Conservation (phyloP, 768 basidiomycete species). For the Leccinellum luteum region DNA sequence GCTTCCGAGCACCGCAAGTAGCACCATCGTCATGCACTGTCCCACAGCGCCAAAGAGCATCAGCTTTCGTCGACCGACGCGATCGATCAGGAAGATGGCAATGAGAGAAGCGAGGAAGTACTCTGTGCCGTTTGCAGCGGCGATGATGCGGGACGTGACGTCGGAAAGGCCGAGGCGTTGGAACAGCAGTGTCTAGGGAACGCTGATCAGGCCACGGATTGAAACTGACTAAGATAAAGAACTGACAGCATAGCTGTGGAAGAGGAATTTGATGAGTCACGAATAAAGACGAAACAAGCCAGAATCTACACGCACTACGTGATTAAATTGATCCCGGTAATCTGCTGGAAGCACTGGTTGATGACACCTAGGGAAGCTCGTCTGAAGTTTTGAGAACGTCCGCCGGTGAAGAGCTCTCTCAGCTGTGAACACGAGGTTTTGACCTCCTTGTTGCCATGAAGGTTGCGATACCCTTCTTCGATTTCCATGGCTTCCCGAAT, state of each 20-base stretch:
- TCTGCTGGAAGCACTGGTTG: conserved; percentile 68
- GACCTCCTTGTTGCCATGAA: neutral
- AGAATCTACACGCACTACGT: conserved; percentile 48
- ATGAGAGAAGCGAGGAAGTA: conserved; percentile 70
- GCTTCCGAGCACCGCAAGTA: conserved; percentile 57
- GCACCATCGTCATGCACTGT: conserved; percentile 54
- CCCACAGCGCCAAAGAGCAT: conserved; percentile 71
- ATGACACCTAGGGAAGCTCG: conserved; percentile 53
- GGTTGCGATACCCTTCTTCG: conserved; percentile 29
- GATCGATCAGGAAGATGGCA: conserved; percentile 70
- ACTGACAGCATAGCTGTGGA: conserved; percentile 33
- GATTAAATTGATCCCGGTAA: conserved; percentile 65
- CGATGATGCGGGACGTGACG: conserved; percentile 57
- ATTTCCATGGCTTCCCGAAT: conserved; percentile 52
- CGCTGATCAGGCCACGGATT: neutral
- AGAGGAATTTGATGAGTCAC: conserved; percentile 12
- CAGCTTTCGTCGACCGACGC: conserved; percentile 67
- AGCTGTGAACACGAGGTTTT: conserved; percentile 31
- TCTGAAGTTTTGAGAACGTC: conserved; percentile 60
- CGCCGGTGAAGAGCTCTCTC: conserved; percentile 52
- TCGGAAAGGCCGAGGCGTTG: conserved; percentile 58
- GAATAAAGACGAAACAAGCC: conserved; percentile 4
- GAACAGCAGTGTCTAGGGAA: conserved; percentile 46
- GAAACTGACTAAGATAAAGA: neutral
- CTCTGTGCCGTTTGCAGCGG: conserved; percentile 69